Conservation (phyloP, 331 rosid genomes). For the Spiraea crenata region DNA sequence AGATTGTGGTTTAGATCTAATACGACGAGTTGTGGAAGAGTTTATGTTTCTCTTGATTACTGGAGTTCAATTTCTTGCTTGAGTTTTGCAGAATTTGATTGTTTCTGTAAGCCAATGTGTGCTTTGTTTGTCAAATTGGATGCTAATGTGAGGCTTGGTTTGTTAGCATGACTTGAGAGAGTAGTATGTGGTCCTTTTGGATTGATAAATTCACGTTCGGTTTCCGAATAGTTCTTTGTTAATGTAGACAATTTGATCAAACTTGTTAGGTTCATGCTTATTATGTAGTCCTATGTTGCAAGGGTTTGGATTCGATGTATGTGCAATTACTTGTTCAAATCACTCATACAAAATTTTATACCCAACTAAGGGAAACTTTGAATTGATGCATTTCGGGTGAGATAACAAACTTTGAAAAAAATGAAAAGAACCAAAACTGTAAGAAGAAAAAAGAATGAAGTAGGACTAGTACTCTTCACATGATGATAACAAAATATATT, state of each 20-base stretch:
- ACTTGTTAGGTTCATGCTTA: neutral
- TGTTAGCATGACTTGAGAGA: too few species aligned
- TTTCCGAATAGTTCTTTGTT: neutral
- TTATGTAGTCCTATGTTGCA: neutral
- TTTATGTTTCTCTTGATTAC: neutral
- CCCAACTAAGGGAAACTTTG: neutral
- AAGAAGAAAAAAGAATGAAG: too few species aligned
- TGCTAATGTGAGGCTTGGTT: too few species aligned
- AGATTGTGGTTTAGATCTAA: constrained; percentile 20
- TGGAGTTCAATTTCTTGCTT: constrained; percentile 13
- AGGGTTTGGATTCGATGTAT: neutral
- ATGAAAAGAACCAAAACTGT: too few species aligned
- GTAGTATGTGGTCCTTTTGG: too few species aligned
- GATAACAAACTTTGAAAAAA: too few species aligned
- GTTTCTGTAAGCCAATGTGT: too few species aligned
- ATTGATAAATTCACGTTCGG: neutral
- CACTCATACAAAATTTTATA: neutral
- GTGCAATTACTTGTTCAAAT: neutral
- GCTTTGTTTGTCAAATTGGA: too few species aligned
- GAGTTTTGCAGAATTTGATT: constrained; percentile 1
- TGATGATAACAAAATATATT: too few species aligned
- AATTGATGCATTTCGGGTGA: neutral
- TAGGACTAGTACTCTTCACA: too few species aligned
- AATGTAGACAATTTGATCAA: neutral
- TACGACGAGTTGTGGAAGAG: neutral